Conservation (phyloP, 345 rosid species). For the Gynandropsis gynandra region DNA sequence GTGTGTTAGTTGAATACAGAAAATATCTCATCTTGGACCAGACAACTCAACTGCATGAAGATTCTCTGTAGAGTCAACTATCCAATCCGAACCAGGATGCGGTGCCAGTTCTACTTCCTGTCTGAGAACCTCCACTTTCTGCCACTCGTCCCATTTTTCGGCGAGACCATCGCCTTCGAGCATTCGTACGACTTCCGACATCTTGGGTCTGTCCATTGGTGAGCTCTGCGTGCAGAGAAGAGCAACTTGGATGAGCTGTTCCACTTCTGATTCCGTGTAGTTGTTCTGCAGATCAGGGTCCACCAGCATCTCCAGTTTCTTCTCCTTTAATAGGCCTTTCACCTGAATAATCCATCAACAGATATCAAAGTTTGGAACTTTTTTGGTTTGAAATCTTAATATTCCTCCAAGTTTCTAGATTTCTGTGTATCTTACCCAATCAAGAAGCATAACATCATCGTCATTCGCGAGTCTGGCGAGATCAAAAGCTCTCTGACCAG, state of each 20-base stretch:
- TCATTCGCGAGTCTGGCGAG: slow-evolving; percentile 93
- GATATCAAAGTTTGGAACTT: slow-evolving; percentile 1
- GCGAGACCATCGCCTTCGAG: slow-evolving; percentile 89
- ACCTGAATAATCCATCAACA: slow-evolving; percentile 39
- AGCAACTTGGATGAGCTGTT: slow-evolving; percentile 86
- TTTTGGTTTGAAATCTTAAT: not conserved
- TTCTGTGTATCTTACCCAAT: slow-evolving; percentile 53
- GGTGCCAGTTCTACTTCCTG: slow-evolving; percentile 73
- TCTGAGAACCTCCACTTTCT: slow-evolving; percentile 75
- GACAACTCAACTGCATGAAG: slow-evolving; percentile 88
- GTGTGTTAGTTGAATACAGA: slow-evolving; percentile 16
- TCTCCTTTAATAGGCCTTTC: slow-evolving; percentile 83
- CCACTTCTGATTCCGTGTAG: slow-evolving; percentile 69
- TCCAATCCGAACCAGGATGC: slow-evolving; percentile 72
- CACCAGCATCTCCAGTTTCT: slow-evolving; percentile 76
- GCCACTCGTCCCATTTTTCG: slow-evolving; percentile 97
- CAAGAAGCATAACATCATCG: slow-evolving; percentile 87
- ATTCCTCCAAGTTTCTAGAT: not conserved
- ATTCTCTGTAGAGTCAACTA: slow-evolving; percentile 78
- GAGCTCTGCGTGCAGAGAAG: slow-evolving; percentile 87
- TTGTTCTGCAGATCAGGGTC: slow-evolving; percentile 82
- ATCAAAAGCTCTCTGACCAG: slow-evolving; percentile 94
- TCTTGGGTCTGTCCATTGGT: slow-evolving; percentile 88
- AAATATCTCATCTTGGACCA: slow-evolving; percentile 63
- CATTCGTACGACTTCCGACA: slow-evolving; percentile 92